Evolutionary conservation across 169 alveolate genomes (phyloP), one percentile per base, ranked within the genome.

Genomic region (Eimeria brunetti): DNA sequence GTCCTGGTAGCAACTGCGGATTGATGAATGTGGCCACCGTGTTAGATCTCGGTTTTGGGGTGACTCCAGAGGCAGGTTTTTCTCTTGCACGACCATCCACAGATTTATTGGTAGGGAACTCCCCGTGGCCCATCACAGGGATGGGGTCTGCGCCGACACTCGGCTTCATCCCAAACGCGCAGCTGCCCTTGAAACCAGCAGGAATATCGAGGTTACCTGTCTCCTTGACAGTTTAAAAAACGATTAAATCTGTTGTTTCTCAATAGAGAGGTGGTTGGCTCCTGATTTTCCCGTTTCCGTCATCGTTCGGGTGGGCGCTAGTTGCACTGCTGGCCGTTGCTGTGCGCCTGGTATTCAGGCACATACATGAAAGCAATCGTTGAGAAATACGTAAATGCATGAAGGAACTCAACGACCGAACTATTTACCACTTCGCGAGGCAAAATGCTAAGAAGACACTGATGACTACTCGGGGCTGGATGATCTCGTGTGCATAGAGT

Each of bases 151-250:
- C 80, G 78, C 92, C 92, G 92, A 62, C 51, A 53, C 67, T 27
- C 60, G 81, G 92, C 92, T 85, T 85, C 92, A 62, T 85, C 80
- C 62, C 92, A 46, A 38, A 58, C 81, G 60, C 80, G 92, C 56
- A 60, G 44, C 51, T 8, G 22, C 56, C 86, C 64, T 6, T 46
- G 62, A 41, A 76, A 76, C 86, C 22, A 22, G 12, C 1, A n/a
- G 64, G 44, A 27, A 41, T 76, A 7, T 27, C 64, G 3, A 30
- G 27, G 6, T 46, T 24, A 36, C 9, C 44, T 14, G 64, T 49
- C 86, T 46, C 36, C 27, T 33, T 69, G 80, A 6, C 33, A 2
- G 80, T 14, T 20, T 46, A 69, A 14, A 2, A 69, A 46, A 6
- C 16, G 36, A 12, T 24, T 33, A 33, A 69, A 24, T 30, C 51